These are phyloP conservation scores for Coemansia sp. DNA, from an alignment of 192 early-diverging fungal species.

Conservation along the genomic window DNA sequence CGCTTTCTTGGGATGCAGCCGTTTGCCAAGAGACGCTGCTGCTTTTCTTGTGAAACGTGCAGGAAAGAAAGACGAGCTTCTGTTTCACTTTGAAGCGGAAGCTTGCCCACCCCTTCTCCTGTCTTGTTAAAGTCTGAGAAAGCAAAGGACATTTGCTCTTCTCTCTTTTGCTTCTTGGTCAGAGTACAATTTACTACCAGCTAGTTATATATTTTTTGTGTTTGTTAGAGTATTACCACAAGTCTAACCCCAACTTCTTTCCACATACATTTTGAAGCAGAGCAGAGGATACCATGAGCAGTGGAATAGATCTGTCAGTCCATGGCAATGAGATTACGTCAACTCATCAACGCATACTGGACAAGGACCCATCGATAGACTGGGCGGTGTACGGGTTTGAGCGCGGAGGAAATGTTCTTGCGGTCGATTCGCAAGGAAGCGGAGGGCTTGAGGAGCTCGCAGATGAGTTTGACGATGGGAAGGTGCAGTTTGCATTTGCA, in stretches of 20 bases:
- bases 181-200: too few species aligned
- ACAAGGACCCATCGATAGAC: conserved; percentile 56
- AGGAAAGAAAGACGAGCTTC: too few species aligned
- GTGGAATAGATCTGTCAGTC: conserved; percentile 67
- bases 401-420: conserved; percentile 60
- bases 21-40: too few species aligned
- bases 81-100: too few species aligned
- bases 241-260: neutral
- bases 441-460: conserved; percentile 81
- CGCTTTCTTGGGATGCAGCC: too few species aligned
- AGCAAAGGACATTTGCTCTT: too few species aligned
- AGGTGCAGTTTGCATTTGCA: conserved; percentile 88
- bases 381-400: conserved; percentile 81
- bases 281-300: conserved; percentile 40
- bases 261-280: neutral
- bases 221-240: neutral
- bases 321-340: conserved; percentile 64
- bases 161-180: too few species aligned
- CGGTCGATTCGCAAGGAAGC: conserved; percentile 61
- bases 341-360: conserved; percentile 67
- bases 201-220: too few species aligned
- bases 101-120: too few species aligned
- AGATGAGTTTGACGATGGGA: conserved; percentile 91
- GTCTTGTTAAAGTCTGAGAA: too few species aligned
- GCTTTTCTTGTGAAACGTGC: too few species aligned